phyloP scores from a whole-genome alignment of 495 filamentous ascomycete species.

The Neurospora sp. region DNA sequence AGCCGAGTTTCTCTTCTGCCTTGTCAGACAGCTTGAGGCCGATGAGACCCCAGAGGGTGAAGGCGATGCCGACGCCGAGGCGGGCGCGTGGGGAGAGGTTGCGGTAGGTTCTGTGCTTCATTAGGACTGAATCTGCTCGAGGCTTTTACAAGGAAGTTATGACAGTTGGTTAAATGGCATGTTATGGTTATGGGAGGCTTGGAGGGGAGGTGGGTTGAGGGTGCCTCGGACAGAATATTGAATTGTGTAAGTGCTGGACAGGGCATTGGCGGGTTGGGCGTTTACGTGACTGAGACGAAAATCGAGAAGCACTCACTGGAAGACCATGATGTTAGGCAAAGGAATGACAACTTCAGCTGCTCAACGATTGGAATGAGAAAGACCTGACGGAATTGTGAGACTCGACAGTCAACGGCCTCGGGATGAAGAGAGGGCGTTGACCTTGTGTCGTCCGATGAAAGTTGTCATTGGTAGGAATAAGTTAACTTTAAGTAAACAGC shows the following conservation, averaged over 20 bases:
- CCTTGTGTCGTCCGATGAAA: not conserved
- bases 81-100: constrained; percentile 28
- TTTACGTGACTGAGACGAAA: too few relatives aligned
- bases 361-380: not conserved
- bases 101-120: constrained; percentile 15
- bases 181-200: too few relatives aligned
- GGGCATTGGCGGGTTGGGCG: not conserved
- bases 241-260: not conserved
- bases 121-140: too few relatives aligned
- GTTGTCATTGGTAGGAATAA: not conserved
- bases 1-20: constrained; percentile 31
- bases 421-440: not conserved
- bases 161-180: too few relatives aligned
- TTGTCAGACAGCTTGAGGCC: constrained; percentile 32
- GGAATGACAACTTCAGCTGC: not conserved
- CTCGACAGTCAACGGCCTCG: not conserved
- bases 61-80: constrained; percentile 29
- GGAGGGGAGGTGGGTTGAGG: too few relatives aligned
- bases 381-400: not conserved
- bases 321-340: not conserved
- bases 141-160: too few relatives aligned
- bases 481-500: not conserved
- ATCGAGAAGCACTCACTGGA: not conserved
- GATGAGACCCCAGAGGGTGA: constrained; percentile 33
- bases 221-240: too few relatives aligned